A percentile compares a stretch with the other conserved stretches of the same genome.
phyloP scores from a whole-genome alignment of 2,329 filamentous ascomycete genomes.

The Chaetomium globosum region DNA sequence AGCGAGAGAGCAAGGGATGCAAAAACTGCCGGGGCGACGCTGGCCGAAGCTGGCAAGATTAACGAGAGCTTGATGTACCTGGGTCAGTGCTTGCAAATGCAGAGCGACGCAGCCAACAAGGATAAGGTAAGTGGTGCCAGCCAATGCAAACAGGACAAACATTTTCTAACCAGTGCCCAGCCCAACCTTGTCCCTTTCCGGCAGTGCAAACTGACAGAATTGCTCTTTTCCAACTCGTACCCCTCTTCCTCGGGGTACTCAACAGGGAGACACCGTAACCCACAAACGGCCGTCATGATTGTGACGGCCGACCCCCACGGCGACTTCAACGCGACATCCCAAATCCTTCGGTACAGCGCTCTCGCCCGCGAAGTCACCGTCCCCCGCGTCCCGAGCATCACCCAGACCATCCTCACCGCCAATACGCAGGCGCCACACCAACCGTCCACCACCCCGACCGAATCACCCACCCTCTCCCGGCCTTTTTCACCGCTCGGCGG shows the following conservation, averaged over 20 bases:
- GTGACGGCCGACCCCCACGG: slow-evolving; percentile 91
- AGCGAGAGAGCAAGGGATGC: slow-evolving; percentile 92
- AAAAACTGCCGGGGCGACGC: slow-evolving; percentile 88
- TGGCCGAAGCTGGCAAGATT: slow-evolving; percentile 96
- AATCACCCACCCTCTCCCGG: slow-evolving; percentile 44
- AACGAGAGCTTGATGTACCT: slow-evolving; percentile 99
- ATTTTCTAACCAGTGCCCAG: slow-evolving; percentile 44
- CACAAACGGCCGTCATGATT: slow-evolving; percentile 92
- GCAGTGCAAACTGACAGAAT: slow-evolving; percentile 82
- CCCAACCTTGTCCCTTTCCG: slow-evolving; percentile 75
- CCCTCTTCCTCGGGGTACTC: slow-evolving; percentile 60
- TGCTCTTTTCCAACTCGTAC: slow-evolving; percentile 87
- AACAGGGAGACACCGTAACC: slow-evolving; percentile 58
- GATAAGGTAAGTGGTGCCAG: slow-evolving; percentile 62
- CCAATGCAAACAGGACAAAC: not conserved
- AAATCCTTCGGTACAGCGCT: slow-evolving; percentile 92
- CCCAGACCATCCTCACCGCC: slow-evolving; percentile 64
- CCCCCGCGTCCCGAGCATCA: slow-evolving; percentile 81
- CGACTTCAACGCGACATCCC: slow-evolving; percentile 95
- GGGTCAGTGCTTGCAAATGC: slow-evolving; percentile 94
- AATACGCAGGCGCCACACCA: slow-evolving; percentile 35
- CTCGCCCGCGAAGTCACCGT: slow-evolving; percentile 91
- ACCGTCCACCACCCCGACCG: slow-evolving; percentile 37
- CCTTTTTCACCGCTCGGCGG: slow-evolving; percentile 46
- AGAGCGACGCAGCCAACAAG: slow-evolving; percentile 74